These are phyloP conservation scores for Chlamydomonas sp. DNA, from an alignment of 139 green algal species.

Conservation along the genomic window DNA sequence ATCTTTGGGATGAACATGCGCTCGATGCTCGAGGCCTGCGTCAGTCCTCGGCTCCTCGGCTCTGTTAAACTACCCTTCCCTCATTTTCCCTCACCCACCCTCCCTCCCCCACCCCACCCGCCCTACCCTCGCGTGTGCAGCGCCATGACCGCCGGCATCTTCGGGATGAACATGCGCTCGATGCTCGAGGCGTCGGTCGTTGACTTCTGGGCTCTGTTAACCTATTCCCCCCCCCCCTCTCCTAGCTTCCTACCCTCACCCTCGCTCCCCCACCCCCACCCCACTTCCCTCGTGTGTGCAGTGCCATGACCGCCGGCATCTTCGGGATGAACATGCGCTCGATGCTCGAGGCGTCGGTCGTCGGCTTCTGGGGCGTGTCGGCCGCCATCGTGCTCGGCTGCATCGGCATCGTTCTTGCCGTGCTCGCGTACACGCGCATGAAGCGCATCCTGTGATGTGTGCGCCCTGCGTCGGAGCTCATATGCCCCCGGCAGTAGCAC, in stretches of 20 bases:
- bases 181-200: slow-evolving; percentile 74
- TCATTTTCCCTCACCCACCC: too few species aligned
- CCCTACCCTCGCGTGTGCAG: too few species aligned
- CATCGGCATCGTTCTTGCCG: slow-evolving; percentile 55
- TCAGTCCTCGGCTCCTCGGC: slow-evolving; percentile 78
- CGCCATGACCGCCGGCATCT: slow-evolving; percentile 82
- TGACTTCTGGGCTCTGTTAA: slow-evolving; percentile 82
- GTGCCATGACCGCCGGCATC: slow-evolving; percentile 79
- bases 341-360: slow-evolving; percentile 73
- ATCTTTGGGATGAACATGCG: slow-evolving; percentile 92
- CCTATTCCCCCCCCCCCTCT: too few species aligned
- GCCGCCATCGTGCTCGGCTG: slow-evolving; percentile 65
- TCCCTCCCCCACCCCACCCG: too few species aligned
- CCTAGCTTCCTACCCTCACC: too few species aligned
- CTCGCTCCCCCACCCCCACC: too few species aligned
- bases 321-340: slow-evolving; percentile 85
- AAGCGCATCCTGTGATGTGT: slow-evolving; percentile 70
- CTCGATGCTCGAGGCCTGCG: slow-evolving; percentile 70
- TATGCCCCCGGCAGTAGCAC: too few species aligned
- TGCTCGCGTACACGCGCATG: slow-evolving; percentile 68
- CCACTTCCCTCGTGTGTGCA: too few species aligned
- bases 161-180: slow-evolving; percentile 80
- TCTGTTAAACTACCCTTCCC: too few species aligned
- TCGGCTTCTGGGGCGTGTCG: slow-evolving; percentile 78
- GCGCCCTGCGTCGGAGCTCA: too few species aligned